These are phyloP conservation scores for Arthrocladium fulminans DNA, from an alignment of 2,329 filamentous ascomycete species.

Conservation along the genomic window DNA sequence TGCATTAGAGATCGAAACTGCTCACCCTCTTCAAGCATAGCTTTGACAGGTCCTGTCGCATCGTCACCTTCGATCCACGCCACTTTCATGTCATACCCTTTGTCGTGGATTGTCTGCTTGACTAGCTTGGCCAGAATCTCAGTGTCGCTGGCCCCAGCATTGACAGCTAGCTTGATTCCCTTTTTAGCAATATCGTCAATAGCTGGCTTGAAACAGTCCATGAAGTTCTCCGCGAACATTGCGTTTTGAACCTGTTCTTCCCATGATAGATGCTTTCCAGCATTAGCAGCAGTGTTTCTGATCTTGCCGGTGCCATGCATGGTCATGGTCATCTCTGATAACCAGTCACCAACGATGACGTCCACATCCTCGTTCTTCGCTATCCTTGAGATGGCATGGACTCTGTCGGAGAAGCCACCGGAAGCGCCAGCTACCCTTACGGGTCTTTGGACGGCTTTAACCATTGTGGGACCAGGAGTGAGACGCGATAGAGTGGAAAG, in stretches of 20 bases:
- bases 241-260: slow-evolving; percentile 16
- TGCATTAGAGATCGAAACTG: slow-evolving; percentile 22
- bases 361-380: slow-evolving; percentile 20
- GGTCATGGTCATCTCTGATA: slow-evolving; percentile 22
- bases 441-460: slow-evolving; percentile 10
- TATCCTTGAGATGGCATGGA: slow-evolving; percentile 12
- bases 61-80: slow-evolving; percentile 36
- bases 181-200: slow-evolving; percentile 30
- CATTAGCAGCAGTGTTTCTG: not conserved
- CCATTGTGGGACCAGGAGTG: not conserved
- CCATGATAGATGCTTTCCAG: slow-evolving; percentile 6
- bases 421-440: slow-evolving; percentile 27
- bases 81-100: slow-evolving; percentile 27
- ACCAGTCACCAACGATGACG: slow-evolving; percentile 27
- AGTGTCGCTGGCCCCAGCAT: slow-evolving; percentile 35
- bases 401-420: slow-evolving; percentile 23
- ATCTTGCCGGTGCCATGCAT: slow-evolving; percentile 22
- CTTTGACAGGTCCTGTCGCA: slow-evolving; percentile 27
- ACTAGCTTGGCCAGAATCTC: slow-evolving; percentile 19
- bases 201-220: slow-evolving; percentile 31
- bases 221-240: slow-evolving; percentile 27
- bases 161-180: slow-evolving; percentile 33
- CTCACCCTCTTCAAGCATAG: slow-evolving; percentile 21
- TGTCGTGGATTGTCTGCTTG: slow-evolving; percentile 25
- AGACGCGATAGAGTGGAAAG: not conserved